A percentile compares a stretch with the other conserved stretches of the same genome.
Evolutionary conservation across 2,329 filamentous ascomycete species (phyloP).

Genomic region (Diaporthe aspalathi): DNA sequence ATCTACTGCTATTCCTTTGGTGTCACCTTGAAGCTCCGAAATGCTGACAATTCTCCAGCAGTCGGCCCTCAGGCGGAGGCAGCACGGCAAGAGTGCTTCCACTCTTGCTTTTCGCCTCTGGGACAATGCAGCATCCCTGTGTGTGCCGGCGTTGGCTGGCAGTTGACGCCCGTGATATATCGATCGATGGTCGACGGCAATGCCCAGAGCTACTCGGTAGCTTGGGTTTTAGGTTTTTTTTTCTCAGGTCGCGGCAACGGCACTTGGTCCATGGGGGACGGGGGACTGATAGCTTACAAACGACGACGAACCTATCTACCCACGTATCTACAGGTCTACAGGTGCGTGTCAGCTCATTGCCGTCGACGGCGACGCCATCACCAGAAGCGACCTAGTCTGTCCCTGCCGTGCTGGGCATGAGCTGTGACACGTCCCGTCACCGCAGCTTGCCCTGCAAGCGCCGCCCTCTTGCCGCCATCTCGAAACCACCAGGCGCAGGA

Average conservation of each 20-base stretch:
- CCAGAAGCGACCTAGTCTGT: slow-evolving; percentile 6
- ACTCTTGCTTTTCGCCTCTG: neutral
- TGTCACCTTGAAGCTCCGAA: slow-evolving; percentile 13
- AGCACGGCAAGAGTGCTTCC: neutral
- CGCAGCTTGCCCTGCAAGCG: slow-evolving; percentile 17
- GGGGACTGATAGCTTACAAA: too few species aligned
- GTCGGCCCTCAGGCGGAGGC: neutral
- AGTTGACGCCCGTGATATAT: slow-evolving; percentile 10
- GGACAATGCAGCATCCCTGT: neutral
- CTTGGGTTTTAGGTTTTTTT: slow-evolving; percentile 24
- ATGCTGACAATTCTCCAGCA: slow-evolving; percentile 28
- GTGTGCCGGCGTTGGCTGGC: neutral
- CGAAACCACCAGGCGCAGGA: slow-evolving; percentile 6
- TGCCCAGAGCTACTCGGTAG: neutral
- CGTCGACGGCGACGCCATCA: neutral
- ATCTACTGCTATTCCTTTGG: slow-evolving; percentile 11
- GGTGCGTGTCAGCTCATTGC: neutral
- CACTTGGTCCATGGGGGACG: neutral
- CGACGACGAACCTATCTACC: neutral
- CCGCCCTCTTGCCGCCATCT: slow-evolving; percentile 6
- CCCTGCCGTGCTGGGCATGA: neutral
- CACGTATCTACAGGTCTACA: too few species aligned
- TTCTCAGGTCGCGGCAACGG: slow-evolving; percentile 17
- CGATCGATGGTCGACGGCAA: neutral
- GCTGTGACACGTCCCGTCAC: slow-evolving; percentile 13